Conservation (phyloP, 1,284 basidiomycete genomes). For the Dichomitus squalens region DNA sequence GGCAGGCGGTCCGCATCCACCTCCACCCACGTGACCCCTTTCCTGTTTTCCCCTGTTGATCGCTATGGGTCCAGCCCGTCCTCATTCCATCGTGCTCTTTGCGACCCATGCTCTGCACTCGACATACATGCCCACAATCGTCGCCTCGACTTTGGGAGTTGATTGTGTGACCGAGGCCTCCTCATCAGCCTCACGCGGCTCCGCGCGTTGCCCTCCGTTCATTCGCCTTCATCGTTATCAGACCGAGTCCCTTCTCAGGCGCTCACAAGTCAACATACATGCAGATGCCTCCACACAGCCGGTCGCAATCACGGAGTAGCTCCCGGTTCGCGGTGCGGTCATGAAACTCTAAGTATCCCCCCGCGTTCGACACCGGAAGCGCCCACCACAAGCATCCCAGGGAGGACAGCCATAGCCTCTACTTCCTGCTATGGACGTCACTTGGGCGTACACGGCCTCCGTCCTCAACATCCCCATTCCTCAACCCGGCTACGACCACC, state of each 20-base stretch:
- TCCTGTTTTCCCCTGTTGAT: slow-evolving; percentile 22
- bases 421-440: too few species aligned
- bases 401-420: too few species aligned
- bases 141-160: too few species aligned
- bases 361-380: background rate
- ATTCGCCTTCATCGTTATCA: slow-evolving; percentile 1
- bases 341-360: slow-evolving; percentile 2
- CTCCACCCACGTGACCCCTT: slow-evolving; percentile 21
- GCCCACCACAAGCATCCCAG: slow-evolving; percentile 1
- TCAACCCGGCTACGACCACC: too few species aligned
- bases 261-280: background rate
- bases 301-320: background rate
- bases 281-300: background rate
- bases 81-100: too few species aligned
- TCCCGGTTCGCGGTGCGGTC: slow-evolving; percentile 2
- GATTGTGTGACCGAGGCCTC: too few species aligned
- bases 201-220: background rate
- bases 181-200: too few species aligned
- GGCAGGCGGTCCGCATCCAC: background rate
- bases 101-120: too few species aligned
- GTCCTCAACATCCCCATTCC: too few species aligned
- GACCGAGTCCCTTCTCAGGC: slow-evolving; percentile 6
- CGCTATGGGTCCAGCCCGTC: slow-evolving; percentile 25
- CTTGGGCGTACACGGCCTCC: too few species aligned
- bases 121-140: too few species aligned